Conservation (phyloP, 2,329 filamentous ascomycete species). For the Zarea fungicola region DNA sequence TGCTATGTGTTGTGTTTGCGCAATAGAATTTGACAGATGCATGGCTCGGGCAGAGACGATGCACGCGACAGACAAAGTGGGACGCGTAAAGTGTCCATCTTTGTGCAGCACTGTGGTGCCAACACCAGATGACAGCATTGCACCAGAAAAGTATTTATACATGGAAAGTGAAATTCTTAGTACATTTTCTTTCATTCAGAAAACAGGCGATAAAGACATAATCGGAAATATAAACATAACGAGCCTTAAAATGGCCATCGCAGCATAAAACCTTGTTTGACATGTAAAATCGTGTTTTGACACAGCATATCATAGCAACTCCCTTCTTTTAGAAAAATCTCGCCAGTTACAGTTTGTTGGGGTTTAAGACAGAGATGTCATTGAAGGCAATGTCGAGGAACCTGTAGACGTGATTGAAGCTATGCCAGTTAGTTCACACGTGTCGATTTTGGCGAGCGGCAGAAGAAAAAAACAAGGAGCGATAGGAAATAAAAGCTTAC, state of each 20-base stretch:
- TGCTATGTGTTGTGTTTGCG: neutral
- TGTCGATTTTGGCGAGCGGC: too few relatives aligned
- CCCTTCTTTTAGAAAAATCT: too few relatives aligned
- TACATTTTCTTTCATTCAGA: too few relatives aligned
- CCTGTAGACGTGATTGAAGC: constrained; percentile 64
- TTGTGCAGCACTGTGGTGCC: neutral
- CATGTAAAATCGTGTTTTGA: too few relatives aligned
- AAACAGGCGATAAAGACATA: too few relatives aligned
- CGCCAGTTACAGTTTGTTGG: constrained; percentile 17
- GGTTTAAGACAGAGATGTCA: constrained; percentile 38
- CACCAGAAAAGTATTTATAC: neutral
- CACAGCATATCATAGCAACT: too few relatives aligned
- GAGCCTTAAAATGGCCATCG: too few relatives aligned
- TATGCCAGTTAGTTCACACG: constrained; percentile 21
- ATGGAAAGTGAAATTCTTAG: too few relatives aligned
- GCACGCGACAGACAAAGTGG: constrained; percentile 8
- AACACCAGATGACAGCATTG: neutral
- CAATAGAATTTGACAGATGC: neutral
- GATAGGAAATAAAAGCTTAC: constrained; percentile 29
- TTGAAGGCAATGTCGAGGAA: constrained; percentile 58
- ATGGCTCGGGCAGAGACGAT: neutral
- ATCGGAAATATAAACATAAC: too few relatives aligned
- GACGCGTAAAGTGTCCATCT: neutral
- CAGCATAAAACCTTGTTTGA: too few relatives aligned
- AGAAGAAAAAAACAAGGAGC: too few relatives aligned